A percentile compares a stretch with the other conserved stretches of the same genome.
These are phyloP conservation scores for Begonia loranthoides DNA, from an alignment of 306 rosid genomes.

Conservation along the genomic window DNA sequence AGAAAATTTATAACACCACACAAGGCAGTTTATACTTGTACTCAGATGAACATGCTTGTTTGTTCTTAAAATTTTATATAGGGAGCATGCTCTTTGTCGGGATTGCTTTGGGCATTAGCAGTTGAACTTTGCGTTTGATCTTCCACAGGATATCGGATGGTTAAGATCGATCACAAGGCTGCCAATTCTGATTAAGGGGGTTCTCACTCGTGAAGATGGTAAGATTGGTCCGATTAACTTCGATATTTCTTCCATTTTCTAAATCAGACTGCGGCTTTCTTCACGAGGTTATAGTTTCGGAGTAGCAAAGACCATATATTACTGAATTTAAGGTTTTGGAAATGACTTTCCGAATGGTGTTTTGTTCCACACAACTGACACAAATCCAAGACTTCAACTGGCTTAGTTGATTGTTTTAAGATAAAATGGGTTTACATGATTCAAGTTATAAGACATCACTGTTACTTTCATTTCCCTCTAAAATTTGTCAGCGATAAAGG, in stretches of 20 bases:
- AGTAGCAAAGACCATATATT: too few relatives aligned
- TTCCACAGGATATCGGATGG: constrained; percentile 23
- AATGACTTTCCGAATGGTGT: too few relatives aligned
- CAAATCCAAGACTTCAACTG: too few relatives aligned
- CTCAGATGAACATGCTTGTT: neutral
- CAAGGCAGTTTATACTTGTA: too few relatives aligned
- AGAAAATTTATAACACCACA: too few relatives aligned
- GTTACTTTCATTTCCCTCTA: neutral
- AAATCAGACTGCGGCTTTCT: neutral
- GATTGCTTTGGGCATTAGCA: neutral
- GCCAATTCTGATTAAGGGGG: constrained; percentile 30
- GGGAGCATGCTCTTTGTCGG: neutral
- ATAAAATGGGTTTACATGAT: too few relatives aligned
- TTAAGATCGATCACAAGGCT: constrained; percentile 23
- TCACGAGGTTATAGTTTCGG: too few relatives aligned
- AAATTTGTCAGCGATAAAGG: constrained; percentile 19
- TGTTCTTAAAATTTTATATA: neutral
- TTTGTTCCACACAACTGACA: too few relatives aligned
- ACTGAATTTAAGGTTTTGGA: too few relatives aligned
- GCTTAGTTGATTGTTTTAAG: too few relatives aligned
- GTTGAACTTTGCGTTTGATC: neutral
- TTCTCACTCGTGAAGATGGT: constrained; percentile 39
- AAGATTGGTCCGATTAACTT: neutral
- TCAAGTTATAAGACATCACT: too few relatives aligned
- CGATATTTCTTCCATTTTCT: neutral